phyloP scores from a whole-genome alignment of 2,329 filamentous ascomycete species.

The Clathrospora elynae region DNA sequence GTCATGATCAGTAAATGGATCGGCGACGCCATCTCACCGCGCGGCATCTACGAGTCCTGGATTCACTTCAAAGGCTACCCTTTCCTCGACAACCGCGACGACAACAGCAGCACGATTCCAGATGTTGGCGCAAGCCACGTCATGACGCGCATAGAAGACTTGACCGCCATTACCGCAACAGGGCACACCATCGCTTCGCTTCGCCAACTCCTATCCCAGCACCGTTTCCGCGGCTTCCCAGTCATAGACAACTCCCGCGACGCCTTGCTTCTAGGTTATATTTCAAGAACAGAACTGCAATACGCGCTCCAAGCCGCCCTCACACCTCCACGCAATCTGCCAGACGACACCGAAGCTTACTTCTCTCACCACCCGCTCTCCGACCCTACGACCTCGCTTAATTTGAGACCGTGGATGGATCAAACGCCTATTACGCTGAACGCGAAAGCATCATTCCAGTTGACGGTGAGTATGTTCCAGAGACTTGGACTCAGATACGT shows the following conservation, averaged over 20 bases:
- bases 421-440: conserved; percentile 94
- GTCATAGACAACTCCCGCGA: conserved; percentile 79
- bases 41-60: conserved; percentile 97
- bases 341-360: conserved; percentile 75
- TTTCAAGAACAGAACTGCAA: conserved; percentile 84
- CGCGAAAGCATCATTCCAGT: conserved; percentile 73
- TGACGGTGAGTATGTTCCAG: conserved; percentile 93
- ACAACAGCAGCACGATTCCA: conserved; percentile 66
- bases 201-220: conserved; percentile 69
- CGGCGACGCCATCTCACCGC: conserved; percentile 88
- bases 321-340: conserved; percentile 62
- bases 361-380: conserved; percentile 80
- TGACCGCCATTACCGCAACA: conserved; percentile 83
- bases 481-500: conserved; percentile 91
- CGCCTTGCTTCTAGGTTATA: conserved; percentile 86
- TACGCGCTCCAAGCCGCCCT: conserved; percentile 74
- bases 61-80: conserved; percentile 96
- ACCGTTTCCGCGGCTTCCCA: conserved; percentile 88
- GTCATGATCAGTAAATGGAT: conserved; percentile 99
- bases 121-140: conserved; percentile 85
- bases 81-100: conserved; percentile 87
- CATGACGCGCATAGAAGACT: conserved; percentile 91
- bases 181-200: conserved; percentile 85
- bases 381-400: conserved; percentile 77
- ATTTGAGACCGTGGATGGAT: conserved; percentile 97